Conservation (phyloP, 2,329 filamentous ascomycete genomes). For the Dactylellina haptotyla region DNA sequence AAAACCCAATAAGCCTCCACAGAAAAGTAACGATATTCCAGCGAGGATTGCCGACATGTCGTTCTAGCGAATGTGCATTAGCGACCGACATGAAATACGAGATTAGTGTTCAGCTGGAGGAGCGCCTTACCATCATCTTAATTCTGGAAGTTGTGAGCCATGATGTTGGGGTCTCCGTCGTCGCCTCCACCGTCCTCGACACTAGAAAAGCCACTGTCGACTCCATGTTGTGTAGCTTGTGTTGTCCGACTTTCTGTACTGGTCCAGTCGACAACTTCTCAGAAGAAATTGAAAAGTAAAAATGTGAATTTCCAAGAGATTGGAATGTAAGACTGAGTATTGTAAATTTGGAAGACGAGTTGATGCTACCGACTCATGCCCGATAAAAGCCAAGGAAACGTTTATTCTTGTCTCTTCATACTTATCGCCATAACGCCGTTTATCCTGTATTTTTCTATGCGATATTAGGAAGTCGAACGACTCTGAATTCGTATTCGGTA, state of each 20-base stretch:
- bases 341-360: constrained; percentile 31
- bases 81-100: neutral
- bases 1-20: constrained; percentile 50
- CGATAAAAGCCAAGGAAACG: constrained; percentile 27
- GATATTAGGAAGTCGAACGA: constrained; percentile 47
- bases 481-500: constrained; percentile 38
- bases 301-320: constrained; percentile 8
- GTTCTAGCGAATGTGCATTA: constrained; percentile 42
- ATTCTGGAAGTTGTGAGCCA: constrained; percentile 48
- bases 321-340: constrained; percentile 19
- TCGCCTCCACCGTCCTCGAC: constrained; percentile 22
- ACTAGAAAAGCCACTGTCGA: constrained; percentile 22
- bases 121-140: constrained; percentile 44
- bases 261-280: too few relatives aligned
- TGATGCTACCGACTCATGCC: constrained; percentile 13
- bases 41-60: constrained; percentile 57
- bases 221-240: constrained; percentile 39
- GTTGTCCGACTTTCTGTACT: constrained; percentile 8
- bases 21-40: constrained; percentile 52
- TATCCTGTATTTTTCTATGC: constrained; percentile 43
- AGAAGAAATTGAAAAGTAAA: constrained; percentile 15
- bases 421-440: constrained; percentile 43
- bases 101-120: neutral
- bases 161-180: constrained; percentile 37
- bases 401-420: constrained; percentile 45